Conservation (phyloP, 148 eudicot species). For the Rhododendron mucronatum region DNA sequence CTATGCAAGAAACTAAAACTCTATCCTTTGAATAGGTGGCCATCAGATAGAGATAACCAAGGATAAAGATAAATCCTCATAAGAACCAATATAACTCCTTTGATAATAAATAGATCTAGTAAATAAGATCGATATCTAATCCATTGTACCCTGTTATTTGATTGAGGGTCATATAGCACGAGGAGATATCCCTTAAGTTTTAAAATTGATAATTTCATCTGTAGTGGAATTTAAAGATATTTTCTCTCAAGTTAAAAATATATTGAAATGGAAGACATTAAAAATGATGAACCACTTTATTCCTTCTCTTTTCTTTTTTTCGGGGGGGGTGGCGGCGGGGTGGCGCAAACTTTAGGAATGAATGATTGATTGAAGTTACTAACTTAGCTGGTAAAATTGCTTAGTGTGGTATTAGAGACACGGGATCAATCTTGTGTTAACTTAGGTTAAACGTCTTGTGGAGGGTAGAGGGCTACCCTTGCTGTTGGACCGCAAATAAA, state of each 20-base stretch:
- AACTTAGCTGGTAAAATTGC: neutral
- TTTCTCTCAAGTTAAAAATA: neutral
- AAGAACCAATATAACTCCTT: neutral
- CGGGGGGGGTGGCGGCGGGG: no score
- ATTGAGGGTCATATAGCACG: neutral
- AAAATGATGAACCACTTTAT: neutral
- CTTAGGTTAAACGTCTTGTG: neutral
- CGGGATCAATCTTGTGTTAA: neutral
- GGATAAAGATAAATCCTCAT: neutral
- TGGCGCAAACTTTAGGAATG: no score
- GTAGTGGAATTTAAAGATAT: neutral
- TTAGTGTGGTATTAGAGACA: neutral
- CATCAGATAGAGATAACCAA: neutral
- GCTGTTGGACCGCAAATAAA: neutral
- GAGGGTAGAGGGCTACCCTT: neutral
- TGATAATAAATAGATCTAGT: neutral
- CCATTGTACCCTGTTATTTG: neutral
- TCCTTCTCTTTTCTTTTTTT: no score
- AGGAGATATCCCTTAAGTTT: neutral
- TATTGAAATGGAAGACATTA: neutral
- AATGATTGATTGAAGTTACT: no score
- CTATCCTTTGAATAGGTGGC: neutral
- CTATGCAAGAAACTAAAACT: neutral
- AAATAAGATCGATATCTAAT: neutral
- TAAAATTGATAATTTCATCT: neutral